Evolutionary conservation across 2,329 filamentous ascomycete genomes (phyloP), one percentile per base, ranked within the genome.

Genomic region (Exophiala xenobiotica): DNA sequence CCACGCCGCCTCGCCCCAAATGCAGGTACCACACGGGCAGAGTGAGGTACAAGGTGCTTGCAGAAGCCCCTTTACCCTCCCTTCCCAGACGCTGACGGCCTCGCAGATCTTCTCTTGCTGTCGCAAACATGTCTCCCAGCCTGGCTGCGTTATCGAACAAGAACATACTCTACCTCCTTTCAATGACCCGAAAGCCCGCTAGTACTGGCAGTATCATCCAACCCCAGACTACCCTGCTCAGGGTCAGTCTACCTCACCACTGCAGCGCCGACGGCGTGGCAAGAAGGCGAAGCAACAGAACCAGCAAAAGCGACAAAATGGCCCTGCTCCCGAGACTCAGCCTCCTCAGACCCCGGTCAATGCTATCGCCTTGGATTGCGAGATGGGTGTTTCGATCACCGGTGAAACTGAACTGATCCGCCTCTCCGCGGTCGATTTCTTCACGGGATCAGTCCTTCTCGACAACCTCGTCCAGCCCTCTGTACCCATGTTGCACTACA

Each of bases 331-430:
- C 6, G 12, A 44, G 3, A n/a, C n/a, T n/a, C n/a, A n/a, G n/a
- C n/a, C n/a, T n/a, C 33, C 40, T 4, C 11, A n/a, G n/a, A 31
- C 12, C 12, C 26, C 23, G 12, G n/a, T 55, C 22, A 12, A 14
- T 2, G 67, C 64, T 2, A 71, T 81, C 2, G 76, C 73, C 0
- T 64, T 82, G 3, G 78, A 81, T 54, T 81, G 79, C 55, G 78
- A 82, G 56, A 81, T 81, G 77, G 78, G 78, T 12, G 71, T 67
- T 0, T 66, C 74, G 1, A 57, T 59, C 6, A 65, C 65, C 4
- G 71, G 74, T 5, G 76, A 81, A 7, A 63, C 65, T 0, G 78
- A 81, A 54, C 64, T 82, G 6, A 78, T 82, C 51, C 76, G 78
- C 3, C 35, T 82, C 1, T 75, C 74, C 0, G 61, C 74, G 1